phyloP scores from a whole-genome alignment of 1,284 basidiomycete genomes.

The Volvariella surrecta region DNA sequence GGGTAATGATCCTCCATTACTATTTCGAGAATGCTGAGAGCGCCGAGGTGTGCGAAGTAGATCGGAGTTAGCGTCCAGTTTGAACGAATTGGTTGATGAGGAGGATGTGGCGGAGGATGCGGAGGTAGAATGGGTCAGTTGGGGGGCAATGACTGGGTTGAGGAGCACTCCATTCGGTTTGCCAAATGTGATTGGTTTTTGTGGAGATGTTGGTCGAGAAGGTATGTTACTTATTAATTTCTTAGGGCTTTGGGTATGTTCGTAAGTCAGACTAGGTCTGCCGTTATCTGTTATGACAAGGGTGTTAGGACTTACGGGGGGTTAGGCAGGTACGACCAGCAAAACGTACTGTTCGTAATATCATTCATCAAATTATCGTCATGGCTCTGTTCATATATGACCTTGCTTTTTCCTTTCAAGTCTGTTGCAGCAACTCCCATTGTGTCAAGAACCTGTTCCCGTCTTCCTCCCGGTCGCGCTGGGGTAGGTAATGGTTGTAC shows the following conservation, averaged over 20 bases:
- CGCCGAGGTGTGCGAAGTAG: background rate
- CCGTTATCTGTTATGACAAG: no score
- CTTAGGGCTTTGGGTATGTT: no score
- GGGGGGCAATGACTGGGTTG: background rate
- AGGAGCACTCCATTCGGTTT: constrained; percentile 15
- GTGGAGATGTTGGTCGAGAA: background rate
- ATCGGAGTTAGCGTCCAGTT: no score
- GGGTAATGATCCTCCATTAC: background rate
- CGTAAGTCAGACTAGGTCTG: no score
- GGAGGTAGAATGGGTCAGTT: background rate
- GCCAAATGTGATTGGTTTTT: constrained; percentile 13
- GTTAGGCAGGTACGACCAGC: background rate
- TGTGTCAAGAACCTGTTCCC: no score
- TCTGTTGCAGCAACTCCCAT: no score
- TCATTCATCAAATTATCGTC: constrained; percentile 19
- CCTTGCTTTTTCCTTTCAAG: constrained; percentile 17
- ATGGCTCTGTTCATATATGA: constrained; percentile 1
- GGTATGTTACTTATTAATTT: background rate
- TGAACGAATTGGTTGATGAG: constrained; percentile 1
- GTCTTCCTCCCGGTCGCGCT: no score
- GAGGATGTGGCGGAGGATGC: constrained; percentile 5
- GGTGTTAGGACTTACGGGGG: no score
- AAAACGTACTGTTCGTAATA: constrained; percentile 28
- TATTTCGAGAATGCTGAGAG: background rate
- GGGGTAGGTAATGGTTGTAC: no score